phyloP scores from a whole-genome alignment of 176 grass and related monocot species.

The Zea luxurians region DNA sequence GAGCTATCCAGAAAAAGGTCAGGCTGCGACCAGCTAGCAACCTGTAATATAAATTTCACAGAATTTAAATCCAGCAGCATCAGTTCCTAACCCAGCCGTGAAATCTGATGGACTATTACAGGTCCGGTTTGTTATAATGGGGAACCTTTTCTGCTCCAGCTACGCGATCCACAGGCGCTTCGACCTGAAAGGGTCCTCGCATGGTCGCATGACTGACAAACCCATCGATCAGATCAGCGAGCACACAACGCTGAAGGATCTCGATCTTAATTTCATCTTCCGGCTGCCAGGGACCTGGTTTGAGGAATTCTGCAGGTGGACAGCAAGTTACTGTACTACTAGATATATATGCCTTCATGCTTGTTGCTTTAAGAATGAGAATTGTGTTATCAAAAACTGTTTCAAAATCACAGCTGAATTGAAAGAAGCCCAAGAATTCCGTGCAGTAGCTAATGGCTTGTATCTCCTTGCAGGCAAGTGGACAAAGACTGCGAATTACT shows the following conservation, averaged over 20 bases:
- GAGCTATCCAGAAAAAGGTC: constrained; percentile 81
- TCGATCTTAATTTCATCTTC: constrained; percentile 91
- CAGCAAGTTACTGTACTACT: neutral
- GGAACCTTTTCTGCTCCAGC: constrained; percentile 71
- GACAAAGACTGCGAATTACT: constrained; percentile 18
- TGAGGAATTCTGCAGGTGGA: constrained; percentile 62
- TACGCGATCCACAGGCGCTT: constrained; percentile 69
- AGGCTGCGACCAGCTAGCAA: neutral
- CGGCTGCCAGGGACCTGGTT: constrained; percentile 64
- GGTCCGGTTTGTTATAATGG: constrained; percentile 94
- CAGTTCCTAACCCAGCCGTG: neutral
- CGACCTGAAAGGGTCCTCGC: constrained; percentile 25
- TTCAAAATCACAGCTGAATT: constrained; percentile 1
- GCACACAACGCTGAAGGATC: constrained; percentile 74
- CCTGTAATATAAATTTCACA: neutral
- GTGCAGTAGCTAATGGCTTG: neutral
- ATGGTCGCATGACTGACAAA: constrained; percentile 79
- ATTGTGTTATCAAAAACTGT: neutral
- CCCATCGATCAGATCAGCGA: constrained; percentile 72
- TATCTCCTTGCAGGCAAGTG: constrained; percentile 65
- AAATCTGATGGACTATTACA: constrained; percentile 13
- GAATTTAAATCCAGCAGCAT: neutral
- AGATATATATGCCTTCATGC: neutral
- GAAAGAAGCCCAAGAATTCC: neutral
- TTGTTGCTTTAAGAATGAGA: neutral